phyloP scores from a whole-genome alignment of 352 stramenopile species.

The Globisporangium recalcitrans region DNA sequence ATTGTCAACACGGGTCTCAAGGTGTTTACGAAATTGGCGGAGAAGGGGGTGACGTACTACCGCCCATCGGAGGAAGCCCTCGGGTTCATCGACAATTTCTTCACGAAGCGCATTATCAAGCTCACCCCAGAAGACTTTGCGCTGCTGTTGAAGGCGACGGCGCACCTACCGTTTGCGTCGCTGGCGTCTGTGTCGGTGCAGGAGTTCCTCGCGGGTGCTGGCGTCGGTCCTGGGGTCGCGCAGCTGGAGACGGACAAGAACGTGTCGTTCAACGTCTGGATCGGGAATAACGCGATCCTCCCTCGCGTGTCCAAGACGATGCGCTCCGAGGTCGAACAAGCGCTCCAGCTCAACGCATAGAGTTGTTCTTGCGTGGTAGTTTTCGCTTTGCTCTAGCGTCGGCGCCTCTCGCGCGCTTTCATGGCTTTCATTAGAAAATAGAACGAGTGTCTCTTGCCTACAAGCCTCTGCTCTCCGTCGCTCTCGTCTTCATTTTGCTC shows the following conservation, averaged over 20 bases:
- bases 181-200: constrained; percentile 35
- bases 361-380: not conserved
- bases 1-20: constrained; percentile 92
- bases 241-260: constrained; percentile 30
- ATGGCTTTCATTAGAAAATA: constrained; percentile 69
- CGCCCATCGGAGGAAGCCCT: constrained; percentile 85
- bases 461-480: constrained; percentile 25
- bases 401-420: constrained; percentile 21
- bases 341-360: constrained; percentile 23
- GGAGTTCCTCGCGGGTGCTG: constrained; percentile 23
- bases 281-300: constrained; percentile 63
- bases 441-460: constrained; percentile 69
- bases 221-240: constrained; percentile 57
- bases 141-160: constrained; percentile 39
- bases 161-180: constrained; percentile 49
- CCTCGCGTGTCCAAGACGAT: constrained; percentile 72
- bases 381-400: not conserved
- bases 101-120: constrained; percentile 71
- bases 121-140: constrained; percentile 42
- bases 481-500: constrained; percentile 8
- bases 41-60: constrained; percentile 70
- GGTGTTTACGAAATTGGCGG: constrained; percentile 80
- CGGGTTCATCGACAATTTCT: constrained; percentile 79
- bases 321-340: constrained; percentile 48
- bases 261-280: constrained; percentile 74